Evolutionary conservation across 306 rosid genomes (phyloP).

Genomic region (Gleditsia sinensis): DNA sequence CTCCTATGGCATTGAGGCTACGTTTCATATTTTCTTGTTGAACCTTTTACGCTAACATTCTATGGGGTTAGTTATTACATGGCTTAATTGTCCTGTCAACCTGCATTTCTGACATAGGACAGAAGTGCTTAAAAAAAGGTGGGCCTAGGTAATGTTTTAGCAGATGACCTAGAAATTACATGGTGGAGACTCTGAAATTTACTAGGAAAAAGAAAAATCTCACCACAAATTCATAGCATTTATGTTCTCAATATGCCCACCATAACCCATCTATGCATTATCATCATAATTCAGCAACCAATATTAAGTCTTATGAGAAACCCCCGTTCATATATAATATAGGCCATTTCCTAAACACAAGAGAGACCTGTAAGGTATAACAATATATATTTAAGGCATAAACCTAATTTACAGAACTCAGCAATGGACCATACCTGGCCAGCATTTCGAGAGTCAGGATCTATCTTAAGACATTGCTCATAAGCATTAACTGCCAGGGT

Average conservation of each 20-base stretch:
- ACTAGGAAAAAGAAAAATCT: neutral
- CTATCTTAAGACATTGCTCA: slow-evolving; percentile 93
- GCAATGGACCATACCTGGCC: slow-evolving; percentile 75
- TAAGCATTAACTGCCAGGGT: slow-evolving; percentile 82
- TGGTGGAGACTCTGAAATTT: neutral
- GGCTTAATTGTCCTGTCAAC: neutral
- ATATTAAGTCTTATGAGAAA: neutral
- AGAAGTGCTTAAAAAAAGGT: neutral
- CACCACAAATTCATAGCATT: neutral
- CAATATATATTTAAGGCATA: no score
- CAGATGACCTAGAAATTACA: neutral
- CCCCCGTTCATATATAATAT: no score
- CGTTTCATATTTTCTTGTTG: neutral
- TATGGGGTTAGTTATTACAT: neutral
- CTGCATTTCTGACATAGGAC: neutral
- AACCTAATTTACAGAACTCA: slow-evolving; percentile 10
- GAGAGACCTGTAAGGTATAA: no score
- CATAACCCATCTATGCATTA: neutral
- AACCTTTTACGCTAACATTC: neutral
- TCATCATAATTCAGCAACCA: neutral
- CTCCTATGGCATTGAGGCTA: no score
- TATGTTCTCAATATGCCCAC: neutral
- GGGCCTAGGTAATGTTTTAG: neutral
- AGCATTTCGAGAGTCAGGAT: slow-evolving; percentile 97
- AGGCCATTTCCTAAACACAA: no score